These are phyloP conservation scores for Colletotrichum liaoningense DNA, from an alignment of 2,329 filamentous ascomycete genomes.

Conservation along the genomic window DNA sequence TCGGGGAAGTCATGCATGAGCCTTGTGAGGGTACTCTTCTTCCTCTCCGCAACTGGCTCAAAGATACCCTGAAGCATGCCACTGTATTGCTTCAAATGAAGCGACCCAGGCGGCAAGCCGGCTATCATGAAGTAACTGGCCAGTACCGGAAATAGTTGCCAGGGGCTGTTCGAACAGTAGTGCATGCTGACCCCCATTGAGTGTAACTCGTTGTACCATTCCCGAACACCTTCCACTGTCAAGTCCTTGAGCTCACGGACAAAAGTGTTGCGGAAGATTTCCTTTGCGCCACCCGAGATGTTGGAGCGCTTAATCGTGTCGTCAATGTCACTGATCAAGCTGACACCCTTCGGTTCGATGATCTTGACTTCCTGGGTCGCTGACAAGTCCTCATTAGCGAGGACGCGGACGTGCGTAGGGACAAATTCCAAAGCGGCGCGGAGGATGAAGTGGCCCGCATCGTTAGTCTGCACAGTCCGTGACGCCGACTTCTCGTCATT, in stretches of 20 bases:
- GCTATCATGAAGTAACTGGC: slow-evolving; percentile 85
- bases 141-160: slow-evolving; percentile 94
- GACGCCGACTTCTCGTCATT: slow-evolving; percentile 86
- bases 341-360: slow-evolving; percentile 83
- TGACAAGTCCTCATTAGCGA: slow-evolving; percentile 88
- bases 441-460: slow-evolving; percentile 87
- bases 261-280: slow-evolving; percentile 97
- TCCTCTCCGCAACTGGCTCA: slow-evolving; percentile 94
- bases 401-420: slow-evolving; percentile 87
- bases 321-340: slow-evolving; percentile 96
- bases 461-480: slow-evolving; percentile 85
- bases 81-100: slow-evolving; percentile 95
- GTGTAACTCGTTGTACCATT: slow-evolving; percentile 87
- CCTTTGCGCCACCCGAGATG: slow-evolving; percentile 85
- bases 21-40: slow-evolving; percentile 87
- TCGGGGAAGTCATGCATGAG: slow-evolving; percentile 91
- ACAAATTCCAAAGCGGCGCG: slow-evolving; percentile 88
- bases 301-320: slow-evolving; percentile 98
- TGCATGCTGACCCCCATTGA: slow-evolving; percentile 88
- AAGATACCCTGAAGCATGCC: slow-evolving; percentile 99
- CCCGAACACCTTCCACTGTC: slow-evolving; percentile 85
- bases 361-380: slow-evolving; percentile 82
- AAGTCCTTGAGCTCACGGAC: slow-evolving; percentile 86
- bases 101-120: slow-evolving; percentile 85
- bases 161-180: slow-evolving; percentile 99